A percentile compares a stretch with the other conserved stretches of the same genome.
These are phyloP conservation scores for Microcos paniculata DNA, from an alignment of 345 rosid genomes.

Conservation along the genomic window DNA sequence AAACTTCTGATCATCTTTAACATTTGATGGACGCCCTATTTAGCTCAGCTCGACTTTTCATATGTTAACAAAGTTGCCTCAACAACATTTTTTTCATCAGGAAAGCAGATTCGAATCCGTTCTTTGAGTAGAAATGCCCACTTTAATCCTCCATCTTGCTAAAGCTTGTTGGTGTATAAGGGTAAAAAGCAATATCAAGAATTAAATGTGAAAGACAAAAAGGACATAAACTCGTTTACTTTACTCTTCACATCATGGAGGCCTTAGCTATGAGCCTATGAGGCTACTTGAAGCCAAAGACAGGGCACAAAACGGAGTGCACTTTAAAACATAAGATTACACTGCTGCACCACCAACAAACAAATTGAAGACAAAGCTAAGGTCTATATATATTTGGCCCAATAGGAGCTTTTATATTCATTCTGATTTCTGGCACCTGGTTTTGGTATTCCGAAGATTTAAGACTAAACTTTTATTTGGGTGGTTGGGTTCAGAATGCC, in stretches of 20 bases:
- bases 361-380: neutral
- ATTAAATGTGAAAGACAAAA: neutral
- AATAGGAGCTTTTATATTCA: neutral
- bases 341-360: neutral
- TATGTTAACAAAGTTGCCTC: too few species aligned
- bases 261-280: neutral
- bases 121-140: neutral
- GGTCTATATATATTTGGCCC: neutral
- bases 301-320: neutral
- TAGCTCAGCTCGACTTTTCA: neutral
- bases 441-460: neutral
- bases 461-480: neutral
- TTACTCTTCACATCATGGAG: neutral
- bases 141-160: neutral
- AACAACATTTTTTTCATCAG: too few species aligned
- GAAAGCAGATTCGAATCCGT: too few species aligned
- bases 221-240: neutral
- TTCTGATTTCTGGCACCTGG: neutral
- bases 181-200: neutral
- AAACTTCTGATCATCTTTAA: neutral
- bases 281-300: neutral
- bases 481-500: neutral
- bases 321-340: neutral
- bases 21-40: neutral
- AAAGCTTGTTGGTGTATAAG: neutral